Base-by-base conservation (phyloP, 352 stramenopile species). In the Phytophthora sansomeana region DNA sequence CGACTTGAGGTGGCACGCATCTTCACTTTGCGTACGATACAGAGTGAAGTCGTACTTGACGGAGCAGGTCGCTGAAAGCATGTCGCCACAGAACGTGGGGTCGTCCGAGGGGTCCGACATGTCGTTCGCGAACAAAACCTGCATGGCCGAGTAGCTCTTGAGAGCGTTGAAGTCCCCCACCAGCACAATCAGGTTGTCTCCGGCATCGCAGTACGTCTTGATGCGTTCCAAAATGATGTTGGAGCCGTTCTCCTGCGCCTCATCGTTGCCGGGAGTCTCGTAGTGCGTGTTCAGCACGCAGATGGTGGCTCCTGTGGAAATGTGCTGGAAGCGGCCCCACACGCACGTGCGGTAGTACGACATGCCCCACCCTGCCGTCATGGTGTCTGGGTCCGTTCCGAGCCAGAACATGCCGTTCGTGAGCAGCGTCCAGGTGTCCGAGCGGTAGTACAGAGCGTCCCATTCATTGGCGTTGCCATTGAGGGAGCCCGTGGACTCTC, bases 261-360 rank as follows among this genome's bases (percentile, higher is more conserved):
- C 74, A 30, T 92, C 75, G 17, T 92, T 91, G 5, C 86, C 86
- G 16, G 81, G 84, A 2, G 83, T 95, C 70, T 95, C 86, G 63
- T 90, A 95, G 75, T 93, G 86, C 44, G 86, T 93, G 68, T 95
- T 95, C 29, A 93, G 53, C 14, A 95, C 65, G 30, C 86, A 95
- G 1, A 90, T 83, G 0, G 80, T 91, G 13, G 81, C 63, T 14
- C 83, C 81, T 1, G 75, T 86, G n/a, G 54, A 57, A 47, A 80
- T 80, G 64, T 93, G 82, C 58, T 92, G 51, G 71, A 95, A 95
- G 44, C 86, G 86, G 4, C 77, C 86, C 70, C 77, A 91, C 16
- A 89, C 78, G 41, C 70, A 83, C 19, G 83, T 90, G 13, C 86
- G 84, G 62, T 91, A 91, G 65, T 93, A 92, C 28, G 53, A 39